phyloP scores from a whole-genome alignment of 2,329 filamentous ascomycete genomes.

The Gnomoniopsis sp. region DNA sequence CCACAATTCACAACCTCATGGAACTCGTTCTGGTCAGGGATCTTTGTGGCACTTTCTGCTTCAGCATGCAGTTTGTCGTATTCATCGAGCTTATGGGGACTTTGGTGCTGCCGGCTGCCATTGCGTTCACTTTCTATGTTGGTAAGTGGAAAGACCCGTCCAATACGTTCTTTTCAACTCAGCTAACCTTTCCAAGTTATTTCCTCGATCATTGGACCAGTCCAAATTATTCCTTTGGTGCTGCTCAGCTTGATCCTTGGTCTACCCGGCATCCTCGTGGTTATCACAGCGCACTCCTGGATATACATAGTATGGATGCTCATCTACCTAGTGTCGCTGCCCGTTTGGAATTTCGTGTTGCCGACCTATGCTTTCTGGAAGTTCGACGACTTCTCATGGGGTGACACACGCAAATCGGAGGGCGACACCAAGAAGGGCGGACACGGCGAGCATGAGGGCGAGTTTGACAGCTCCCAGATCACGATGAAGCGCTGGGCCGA shows the following conservation, averaged over 20 bases:
- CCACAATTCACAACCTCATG: slow-evolving; percentile 97
- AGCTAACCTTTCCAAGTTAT: slow-evolving; percentile 54
- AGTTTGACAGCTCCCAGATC: slow-evolving; percentile 98
- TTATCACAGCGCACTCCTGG: slow-evolving; percentile 89
- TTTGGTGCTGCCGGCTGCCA: slow-evolving; percentile 89
- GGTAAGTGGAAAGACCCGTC: slow-evolving; percentile 53
- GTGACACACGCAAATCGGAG: slow-evolving; percentile 92
- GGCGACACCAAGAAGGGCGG: slow-evolving; percentile 86
- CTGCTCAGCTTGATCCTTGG: slow-evolving; percentile 88
- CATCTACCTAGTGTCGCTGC: slow-evolving; percentile 88
- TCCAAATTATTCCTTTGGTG: slow-evolving; percentile 86
- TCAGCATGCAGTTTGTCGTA: slow-evolving; percentile 99
- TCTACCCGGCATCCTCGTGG: slow-evolving; percentile 85
- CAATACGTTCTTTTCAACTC: neutral
- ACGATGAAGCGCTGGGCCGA: slow-evolving; percentile 99
- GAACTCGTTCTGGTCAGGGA: slow-evolving; percentile 93
- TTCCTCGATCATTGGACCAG: slow-evolving; percentile 75
- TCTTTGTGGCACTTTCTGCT: slow-evolving; percentile 97
- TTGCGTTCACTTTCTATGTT: slow-evolving; percentile 95
- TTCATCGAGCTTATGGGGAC: slow-evolving; percentile 95
- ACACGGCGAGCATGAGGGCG: slow-evolving; percentile 77
- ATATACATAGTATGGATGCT: slow-evolving; percentile 96
- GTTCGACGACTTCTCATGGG: slow-evolving; percentile 99
- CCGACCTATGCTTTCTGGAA: slow-evolving; percentile 98
- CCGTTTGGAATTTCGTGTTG: slow-evolving; percentile 96